These are phyloP conservation scores for Monosporascus sp. DNA, from an alignment of 2,329 filamentous ascomycete species.

Conservation along the genomic window DNA sequence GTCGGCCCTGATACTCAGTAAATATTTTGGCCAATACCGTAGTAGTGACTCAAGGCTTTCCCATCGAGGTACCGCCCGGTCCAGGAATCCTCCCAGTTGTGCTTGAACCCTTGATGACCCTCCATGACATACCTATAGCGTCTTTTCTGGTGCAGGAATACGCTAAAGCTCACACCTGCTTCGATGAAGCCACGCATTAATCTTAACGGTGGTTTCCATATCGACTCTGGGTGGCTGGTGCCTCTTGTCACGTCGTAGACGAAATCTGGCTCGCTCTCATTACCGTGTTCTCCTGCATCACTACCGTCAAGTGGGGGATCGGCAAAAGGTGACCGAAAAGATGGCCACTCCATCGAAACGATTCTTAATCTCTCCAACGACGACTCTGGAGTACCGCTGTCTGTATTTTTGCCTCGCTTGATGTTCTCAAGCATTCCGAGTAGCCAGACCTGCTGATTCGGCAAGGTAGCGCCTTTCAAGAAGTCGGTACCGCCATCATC, in stretches of 20 bases:
- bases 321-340: neutral
- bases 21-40: too few species aligned
- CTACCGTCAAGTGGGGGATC: neutral
- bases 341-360: neutral
- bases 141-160: neutral
- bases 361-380: neutral
- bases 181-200: neutral
- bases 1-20: too few species aligned
- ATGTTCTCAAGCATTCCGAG: neutral
- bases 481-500: neutral
- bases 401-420: neutral
- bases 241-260: neutral
- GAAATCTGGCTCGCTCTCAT: neutral
- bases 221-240: neutral
- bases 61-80: too few species aligned
- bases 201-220: neutral
- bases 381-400: neutral
- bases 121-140: conserved; percentile 1
- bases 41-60: too few species aligned
- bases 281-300: neutral
- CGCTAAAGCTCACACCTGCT: conserved; percentile 3
- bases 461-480: neutral
- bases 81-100: neutral
- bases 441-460: neutral
- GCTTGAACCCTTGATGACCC: neutral